Percentiles rank a stretch among this genome's conserved stretches.
Conservation (phyloP, 345 rosid species). For the Turnera subulata region DNA sequence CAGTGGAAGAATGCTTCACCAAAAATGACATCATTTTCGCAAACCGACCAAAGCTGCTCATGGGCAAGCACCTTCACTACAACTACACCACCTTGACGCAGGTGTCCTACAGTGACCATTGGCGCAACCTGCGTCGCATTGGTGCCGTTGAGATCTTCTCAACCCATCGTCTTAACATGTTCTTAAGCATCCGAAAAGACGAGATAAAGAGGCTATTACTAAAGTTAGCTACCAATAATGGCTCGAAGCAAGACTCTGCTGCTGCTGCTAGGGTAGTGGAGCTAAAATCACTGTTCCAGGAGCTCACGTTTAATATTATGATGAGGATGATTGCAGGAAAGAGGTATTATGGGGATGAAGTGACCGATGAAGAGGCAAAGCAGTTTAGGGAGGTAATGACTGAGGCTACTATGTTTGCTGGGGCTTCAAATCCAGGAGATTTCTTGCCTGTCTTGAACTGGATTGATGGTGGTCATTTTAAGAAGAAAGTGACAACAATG, state of each 20-base stretch:
- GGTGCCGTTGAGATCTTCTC: slow-evolving; percentile 41
- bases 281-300: slow-evolving; percentile 3
- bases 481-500: slow-evolving; percentile 21
- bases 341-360: slow-evolving; percentile 40
- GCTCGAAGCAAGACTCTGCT: too few species aligned
- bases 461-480: slow-evolving; percentile 22
- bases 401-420: slow-evolving; percentile 22
- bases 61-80: slow-evolving; percentile 32
- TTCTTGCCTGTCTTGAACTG: slow-evolving; percentile 40
- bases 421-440: slow-evolving; percentile 37
- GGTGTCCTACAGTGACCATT: slow-evolving; percentile 41
- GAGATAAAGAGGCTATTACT: slow-evolving; percentile 33
- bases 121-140: slow-evolving; percentile 61
- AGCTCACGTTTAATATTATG: slow-evolving; percentile 6
- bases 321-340: slow-evolving; percentile 17
- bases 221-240: too few species aligned
- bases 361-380: slow-evolving; percentile 25
- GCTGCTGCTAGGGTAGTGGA: too few species aligned
- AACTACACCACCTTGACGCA: slow-evolving; percentile 25
- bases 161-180: slow-evolving; percentile 21
- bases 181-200: slow-evolving; percentile 26
- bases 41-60: slow-evolving; percentile 39
- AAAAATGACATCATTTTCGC: slow-evolving; percentile 45
- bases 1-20: slow-evolving; percentile 37
- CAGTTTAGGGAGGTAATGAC: slow-evolving; percentile 32